Base-by-base conservation (phyloP, 208 protist species). In the Acanthamoeba lenticulata region DNA sequence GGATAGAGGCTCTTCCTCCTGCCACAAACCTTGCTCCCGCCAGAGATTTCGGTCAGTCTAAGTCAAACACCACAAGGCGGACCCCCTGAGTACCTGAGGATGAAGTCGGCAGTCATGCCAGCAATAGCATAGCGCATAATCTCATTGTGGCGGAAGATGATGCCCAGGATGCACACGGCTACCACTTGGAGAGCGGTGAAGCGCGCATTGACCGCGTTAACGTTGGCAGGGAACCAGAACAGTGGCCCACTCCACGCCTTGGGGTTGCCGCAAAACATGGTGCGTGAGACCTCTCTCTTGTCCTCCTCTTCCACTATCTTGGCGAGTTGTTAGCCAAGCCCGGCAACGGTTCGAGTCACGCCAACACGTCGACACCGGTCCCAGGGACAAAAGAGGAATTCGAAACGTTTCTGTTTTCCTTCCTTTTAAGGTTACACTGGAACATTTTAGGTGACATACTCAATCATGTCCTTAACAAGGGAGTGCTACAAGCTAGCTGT, bases 221-320 rank as follows among this genome's bases (percentile, higher is more conserved):
- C 55, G 52, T 90, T 90, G 55, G 45, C 32, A 1, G 83, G 83
- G 34, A 90, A 90, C 83, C 83, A 90, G 44, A 90, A 90, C n/a
- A 90, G 83, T 27, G 74, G 74, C 1, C 74, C 74, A 42, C 74
- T 85, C 74, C 74, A 85, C 38, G 17, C 29, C 32, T 55, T 45
- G 42, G 74, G 74, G 32, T 40, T 85, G 44, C 74, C 27, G 42
- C 74, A 49, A 9, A 85, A 36, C 74, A 85, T 85, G 27, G 4
- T 9, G 17, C 57, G n/a, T n/a, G n/a, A n/a, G n/a, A n/a, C 3
- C 52, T 60, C 52, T 21, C 52, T 24, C 9, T 5, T 60, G 15
- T 21, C 52, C 27, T 60, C 52, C 17, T 60, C 52, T 21, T 60
- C 27, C 52, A 21, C 52, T 5, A 52, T 52, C 15, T 19, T 5